Conservation (phyloP, 2,329 filamentous ascomycete species). For the Chaetoscypha palmicola region DNA sequence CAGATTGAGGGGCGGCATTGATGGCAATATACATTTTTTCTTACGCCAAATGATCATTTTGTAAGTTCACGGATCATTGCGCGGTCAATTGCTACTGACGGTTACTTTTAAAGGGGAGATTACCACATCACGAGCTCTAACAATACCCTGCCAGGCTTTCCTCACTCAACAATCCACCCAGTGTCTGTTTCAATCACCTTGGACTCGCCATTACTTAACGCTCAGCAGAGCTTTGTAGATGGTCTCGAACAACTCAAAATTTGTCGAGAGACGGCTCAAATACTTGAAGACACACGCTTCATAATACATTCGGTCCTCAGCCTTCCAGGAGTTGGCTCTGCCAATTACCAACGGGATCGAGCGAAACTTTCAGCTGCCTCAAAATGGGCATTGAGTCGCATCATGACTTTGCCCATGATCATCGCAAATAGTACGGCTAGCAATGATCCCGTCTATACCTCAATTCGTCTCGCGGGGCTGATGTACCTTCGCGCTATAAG, state of each 20-base stretch:
- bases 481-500: constrained; percentile 28
- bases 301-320: constrained; percentile 22
- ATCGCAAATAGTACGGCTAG: not conserved
- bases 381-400: constrained; percentile 21
- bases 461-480: constrained; percentile 22
- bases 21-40: constrained; percentile 39
- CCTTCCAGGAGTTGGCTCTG: not conserved
- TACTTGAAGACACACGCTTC: constrained; percentile 29
- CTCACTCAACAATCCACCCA: constrained; percentile 33
- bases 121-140: constrained; percentile 42
- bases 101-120: constrained; percentile 35
- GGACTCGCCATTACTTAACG: constrained; percentile 41
- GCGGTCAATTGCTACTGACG: not conserved
- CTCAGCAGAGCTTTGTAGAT: constrained; percentile 6
- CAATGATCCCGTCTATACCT: constrained; percentile 16
- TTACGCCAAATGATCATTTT: constrained; percentile 43
- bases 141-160: constrained; percentile 39
- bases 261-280: constrained; percentile 15
- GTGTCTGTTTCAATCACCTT: constrained; percentile 35
- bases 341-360: not conserved
- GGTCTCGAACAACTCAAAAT: constrained; percentile 12
- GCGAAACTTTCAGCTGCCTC: constrained; percentile 22
- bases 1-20: constrained; percentile 39
- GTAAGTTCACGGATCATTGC: constrained; percentile 32
- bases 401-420: constrained; percentile 7